Base-by-base conservation (phyloP, 768 basidiomycete genomes). In the Cyclocybe cylindracea region DNA sequence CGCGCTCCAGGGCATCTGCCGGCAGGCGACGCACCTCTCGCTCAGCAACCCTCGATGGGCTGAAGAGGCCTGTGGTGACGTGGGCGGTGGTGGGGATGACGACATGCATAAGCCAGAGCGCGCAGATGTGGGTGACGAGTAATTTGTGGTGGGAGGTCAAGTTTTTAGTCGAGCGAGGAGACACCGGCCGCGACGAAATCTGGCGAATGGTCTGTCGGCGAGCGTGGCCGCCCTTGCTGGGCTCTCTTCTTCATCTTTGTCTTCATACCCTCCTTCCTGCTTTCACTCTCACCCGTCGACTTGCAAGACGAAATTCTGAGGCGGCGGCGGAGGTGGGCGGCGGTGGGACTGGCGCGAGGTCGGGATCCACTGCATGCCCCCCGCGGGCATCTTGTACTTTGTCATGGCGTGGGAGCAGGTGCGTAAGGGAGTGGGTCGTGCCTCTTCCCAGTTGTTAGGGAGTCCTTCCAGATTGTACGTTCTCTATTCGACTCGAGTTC, bases 61-160 rank as follows among this genome's bases (percentile, higher is more conserved):
- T 79, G 13, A 75, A 73, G 34, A 81, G 94, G 8, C 92, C 94
- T 0, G 85, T 91, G n/a, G 72, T 89, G 5, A 87, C 84, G 45
- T 98, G 96, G 96, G 87, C 92, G 4, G 80, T 87, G 9, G 89
- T 98, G 43, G 94, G 87, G 0, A 94, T 87, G 10, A 92, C 91
- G 42, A 97, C 96, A 0, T 91, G 87, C 62, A 75, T 87, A 48
- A 87, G 86, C 58, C 80, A 89, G 48, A 83, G 86, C 58, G 80
- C 97, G 48, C 92, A 97, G 71, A 86, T 97, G 53, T 98, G 94
- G 94, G 94, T 97, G 19, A 96, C 94, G 37, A 89, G 87, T 63
- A 98, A 98, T 66, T 80, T 98, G 45, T 78, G 76, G 71, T 76
- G 74, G 77, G 77, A 77, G 59, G 14, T 31, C 18, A 7, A 36